Conservation (phyloP, 768 basidiomycete genomes). For the Trametes maxima region DNA sequence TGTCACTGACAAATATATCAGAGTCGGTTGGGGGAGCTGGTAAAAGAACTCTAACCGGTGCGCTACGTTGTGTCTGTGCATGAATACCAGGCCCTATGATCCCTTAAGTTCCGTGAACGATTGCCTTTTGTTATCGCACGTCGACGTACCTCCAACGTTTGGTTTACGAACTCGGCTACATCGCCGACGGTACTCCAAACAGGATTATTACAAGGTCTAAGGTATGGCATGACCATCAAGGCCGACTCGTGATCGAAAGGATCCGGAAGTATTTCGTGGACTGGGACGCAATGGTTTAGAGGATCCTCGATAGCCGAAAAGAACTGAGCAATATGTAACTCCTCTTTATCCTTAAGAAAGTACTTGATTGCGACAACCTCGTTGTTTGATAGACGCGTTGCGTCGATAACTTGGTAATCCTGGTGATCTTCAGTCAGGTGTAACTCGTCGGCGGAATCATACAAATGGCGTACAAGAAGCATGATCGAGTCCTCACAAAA, state of each 20-base stretch:
- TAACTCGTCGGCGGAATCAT: no score
- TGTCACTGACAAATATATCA: conserved; percentile 8
- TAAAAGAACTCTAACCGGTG: conserved; percentile 26
- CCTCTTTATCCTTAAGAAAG: no score
- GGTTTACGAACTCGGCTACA: conserved; percentile 5
- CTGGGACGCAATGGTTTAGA: conserved; percentile 28
- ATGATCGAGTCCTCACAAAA: no score
- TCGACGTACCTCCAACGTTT: background rate
- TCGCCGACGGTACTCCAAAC: conserved; percentile 26
- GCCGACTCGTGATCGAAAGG: conserved; percentile 3
- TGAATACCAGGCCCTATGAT: conserved; percentile 21
- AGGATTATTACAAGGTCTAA: conserved; percentile 26
- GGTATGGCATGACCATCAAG: conserved; percentile 24
- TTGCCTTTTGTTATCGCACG: background rate
- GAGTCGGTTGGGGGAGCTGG: background rate
- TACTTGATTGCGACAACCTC: no score
- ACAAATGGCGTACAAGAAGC: no score
- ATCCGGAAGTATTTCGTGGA: conserved; percentile 26
- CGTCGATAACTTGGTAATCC: no score
- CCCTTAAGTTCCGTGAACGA: background rate
- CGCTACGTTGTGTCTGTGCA: conserved; percentile 21
- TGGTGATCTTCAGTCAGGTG: no score
- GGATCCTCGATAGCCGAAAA: conserved; percentile 15
- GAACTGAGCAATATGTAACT: no score
- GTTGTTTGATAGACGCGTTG: no score